Evolutionary conservation across 768 basidiomycete genomes (phyloP).

Genomic region (Suillus variegatus): DNA sequence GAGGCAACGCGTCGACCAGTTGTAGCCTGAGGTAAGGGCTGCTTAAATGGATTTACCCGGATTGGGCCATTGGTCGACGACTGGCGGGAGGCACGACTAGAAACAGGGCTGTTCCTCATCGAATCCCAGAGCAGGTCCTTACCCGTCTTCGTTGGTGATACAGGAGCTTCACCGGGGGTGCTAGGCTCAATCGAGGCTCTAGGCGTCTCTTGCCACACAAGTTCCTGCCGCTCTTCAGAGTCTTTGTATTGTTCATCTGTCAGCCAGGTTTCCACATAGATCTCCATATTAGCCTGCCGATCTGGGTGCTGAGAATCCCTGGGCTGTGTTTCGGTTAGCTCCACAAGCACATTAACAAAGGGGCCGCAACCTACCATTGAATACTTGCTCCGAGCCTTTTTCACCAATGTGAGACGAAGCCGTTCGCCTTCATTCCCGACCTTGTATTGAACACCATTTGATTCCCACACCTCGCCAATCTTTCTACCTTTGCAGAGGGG

Average conservation of each 20-base stretch:
- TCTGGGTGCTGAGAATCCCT: slow-evolving; percentile 80
- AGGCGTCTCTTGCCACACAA: slow-evolving; percentile 70
- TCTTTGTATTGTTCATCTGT: slow-evolving; percentile 71
- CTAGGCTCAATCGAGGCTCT: slow-evolving; percentile 45
- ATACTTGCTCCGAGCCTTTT: slow-evolving; percentile 68
- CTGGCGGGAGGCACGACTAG: slow-evolving; percentile 46
- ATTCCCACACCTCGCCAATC: slow-evolving; percentile 79
- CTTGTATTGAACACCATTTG: slow-evolving; percentile 68
- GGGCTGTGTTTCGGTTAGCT: slow-evolving; percentile 47
- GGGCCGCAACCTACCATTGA: slow-evolving; percentile 56
- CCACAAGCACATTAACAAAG: slow-evolving; percentile 1
- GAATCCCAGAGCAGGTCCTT: slow-evolving; percentile 75
- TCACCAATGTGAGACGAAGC: slow-evolving; percentile 69
- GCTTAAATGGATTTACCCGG: slow-evolving; percentile 53
- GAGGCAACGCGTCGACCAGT: slow-evolving; percentile 48
- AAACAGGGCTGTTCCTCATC: slow-evolving; percentile 42
- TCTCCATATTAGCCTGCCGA: slow-evolving; percentile 62
- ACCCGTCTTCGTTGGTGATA: slow-evolving; percentile 44
- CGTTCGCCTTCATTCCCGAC: slow-evolving; percentile 70
- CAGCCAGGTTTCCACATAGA: slow-evolving; percentile 80
- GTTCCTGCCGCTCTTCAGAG: slow-evolving; percentile 58
- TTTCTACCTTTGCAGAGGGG: slow-evolving; percentile 55
- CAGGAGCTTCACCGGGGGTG: slow-evolving; percentile 39
- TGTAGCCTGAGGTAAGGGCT: slow-evolving; percentile 32
- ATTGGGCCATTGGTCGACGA: slow-evolving; percentile 47